Percentiles rank a stretch among this genome's conserved stretches.
phyloP scores from a whole-genome alignment of 257 asterid genomes.

The Sherardia arvensis region DNA sequence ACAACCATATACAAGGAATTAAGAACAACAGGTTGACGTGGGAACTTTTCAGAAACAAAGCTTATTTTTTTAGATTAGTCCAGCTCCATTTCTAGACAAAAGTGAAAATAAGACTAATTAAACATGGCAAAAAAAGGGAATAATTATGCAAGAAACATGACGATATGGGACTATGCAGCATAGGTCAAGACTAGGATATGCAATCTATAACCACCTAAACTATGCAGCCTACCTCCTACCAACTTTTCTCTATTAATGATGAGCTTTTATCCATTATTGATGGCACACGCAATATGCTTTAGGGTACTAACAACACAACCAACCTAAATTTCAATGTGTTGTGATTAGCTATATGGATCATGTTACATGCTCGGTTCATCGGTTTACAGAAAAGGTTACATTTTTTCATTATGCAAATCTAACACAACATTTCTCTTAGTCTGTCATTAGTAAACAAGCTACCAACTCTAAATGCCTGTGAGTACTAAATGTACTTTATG shows the following conservation, averaged over 20 bases:
- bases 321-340: neutral
- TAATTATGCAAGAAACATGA: neutral
- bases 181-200: constrained; percentile 7
- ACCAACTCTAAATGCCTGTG: neutral
- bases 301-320: neutral
- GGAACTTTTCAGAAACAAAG: neutral
- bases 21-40: neutral
- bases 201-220: neutral
- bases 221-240: neutral
- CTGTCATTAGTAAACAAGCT: neutral
- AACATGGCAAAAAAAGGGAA: neutral
- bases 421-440: neutral
- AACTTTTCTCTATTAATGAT: neutral
- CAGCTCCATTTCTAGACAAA: neutral
- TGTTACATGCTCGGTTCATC: neutral
- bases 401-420: neutral
- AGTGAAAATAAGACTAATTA: neutral
- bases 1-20: neutral
- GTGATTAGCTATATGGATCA: neutral
- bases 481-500: neutral
- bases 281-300: neutral
- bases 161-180: constrained; percentile 6
- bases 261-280: neutral
- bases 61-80: constrained; percentile 1
- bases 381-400: no score